phyloP scores from a whole-genome alignment of 345 rosid genomes.

The Linum tenue region DNA sequence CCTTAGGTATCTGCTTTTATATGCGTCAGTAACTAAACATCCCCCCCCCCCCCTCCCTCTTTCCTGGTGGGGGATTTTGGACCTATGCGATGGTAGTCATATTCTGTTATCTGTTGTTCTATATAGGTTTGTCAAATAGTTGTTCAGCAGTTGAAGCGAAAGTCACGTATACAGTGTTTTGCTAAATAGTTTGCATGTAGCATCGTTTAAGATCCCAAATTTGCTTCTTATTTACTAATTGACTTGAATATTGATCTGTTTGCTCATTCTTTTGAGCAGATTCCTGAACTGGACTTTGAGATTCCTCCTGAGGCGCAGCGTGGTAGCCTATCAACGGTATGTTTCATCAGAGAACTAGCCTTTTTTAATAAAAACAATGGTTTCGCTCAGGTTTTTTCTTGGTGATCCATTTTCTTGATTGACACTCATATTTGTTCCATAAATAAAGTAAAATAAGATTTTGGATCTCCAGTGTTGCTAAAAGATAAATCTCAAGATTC shows the following conservation, averaged over 20 bases:
- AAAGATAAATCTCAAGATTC: not conserved
- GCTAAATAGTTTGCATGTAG: no score
- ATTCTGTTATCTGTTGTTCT: no score
- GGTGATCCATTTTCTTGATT: not conserved
- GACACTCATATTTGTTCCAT: not conserved
- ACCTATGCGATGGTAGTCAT: no score
- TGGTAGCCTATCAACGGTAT: slow-evolving; percentile 86
- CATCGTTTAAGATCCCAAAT: no score
- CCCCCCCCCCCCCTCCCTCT: no score
- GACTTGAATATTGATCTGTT: not conserved
- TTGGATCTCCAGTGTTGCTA: no score
- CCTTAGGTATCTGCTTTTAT: not conserved
- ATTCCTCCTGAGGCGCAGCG: slow-evolving; percentile 94
- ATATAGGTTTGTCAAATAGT: no score
- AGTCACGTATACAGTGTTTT: no score
- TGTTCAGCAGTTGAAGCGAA: no score
- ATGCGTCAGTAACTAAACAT: not conserved
- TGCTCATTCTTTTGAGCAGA: slow-evolving; percentile 30
- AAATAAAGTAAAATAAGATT: no score
- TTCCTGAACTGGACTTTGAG: slow-evolving; percentile 89
- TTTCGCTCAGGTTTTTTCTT: not conserved
- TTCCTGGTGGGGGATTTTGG: no score
- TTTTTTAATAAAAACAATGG: not conserved
- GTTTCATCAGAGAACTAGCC: slow-evolving; percentile 4
- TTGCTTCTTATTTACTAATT: no score